A percentile compares a stretch with the other conserved stretches of the same genome.
Evolutionary conservation across 176 grass and related monocot species (phyloP).

Genomic region (Triticum timopheevii): DNA sequence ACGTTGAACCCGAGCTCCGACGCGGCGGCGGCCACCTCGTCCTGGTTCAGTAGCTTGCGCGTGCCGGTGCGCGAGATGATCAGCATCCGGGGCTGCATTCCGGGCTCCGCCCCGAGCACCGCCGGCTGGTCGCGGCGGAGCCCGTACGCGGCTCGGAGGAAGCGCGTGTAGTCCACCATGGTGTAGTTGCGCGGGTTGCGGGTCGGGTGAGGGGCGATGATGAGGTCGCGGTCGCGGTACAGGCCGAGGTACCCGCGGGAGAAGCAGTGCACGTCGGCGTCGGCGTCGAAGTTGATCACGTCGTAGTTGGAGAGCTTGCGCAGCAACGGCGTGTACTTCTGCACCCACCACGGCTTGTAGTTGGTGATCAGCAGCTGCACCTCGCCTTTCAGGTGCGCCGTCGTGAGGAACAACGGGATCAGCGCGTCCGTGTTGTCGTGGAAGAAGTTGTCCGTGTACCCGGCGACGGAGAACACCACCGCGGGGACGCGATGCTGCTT

Average conservation of each 20-base stretch:
- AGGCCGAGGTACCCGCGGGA: conserved; percentile 39
- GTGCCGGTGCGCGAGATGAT: conserved; percentile 53
- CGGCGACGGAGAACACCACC: conserved; percentile 54
- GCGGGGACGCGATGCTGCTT: conserved; percentile 48
- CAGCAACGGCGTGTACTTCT: conserved; percentile 61
- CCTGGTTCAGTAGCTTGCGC: conserved; percentile 51
- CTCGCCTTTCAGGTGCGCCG: conserved; percentile 54
- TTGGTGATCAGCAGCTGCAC: conserved; percentile 70
- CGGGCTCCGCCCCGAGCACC: conserved; percentile 41
- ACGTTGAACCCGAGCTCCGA: conserved; percentile 64
- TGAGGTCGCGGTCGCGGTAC: conserved; percentile 67
- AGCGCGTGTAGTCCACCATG: conserved; percentile 64
- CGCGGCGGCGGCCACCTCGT: conserved; percentile 33
- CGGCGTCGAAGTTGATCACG: conserved; percentile 61
- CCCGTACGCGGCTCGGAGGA: conserved; percentile 47
- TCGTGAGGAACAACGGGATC: conserved; percentile 66
- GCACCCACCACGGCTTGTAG: conserved; percentile 64
- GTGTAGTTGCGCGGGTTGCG: conserved; percentile 59
- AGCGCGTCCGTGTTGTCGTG: conserved; percentile 69
- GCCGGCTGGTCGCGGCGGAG: conserved; percentile 37
- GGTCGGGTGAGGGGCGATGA: conserved; percentile 53
- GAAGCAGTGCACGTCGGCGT: conserved; percentile 69
- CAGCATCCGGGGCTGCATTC: conserved; percentile 45
- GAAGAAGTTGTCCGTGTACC: conserved; percentile 90
- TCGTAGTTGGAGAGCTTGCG: conserved; percentile 56